phyloP scores from a whole-genome alignment of 1,139 yeast genomes.

The Pichia sp. region DNA sequence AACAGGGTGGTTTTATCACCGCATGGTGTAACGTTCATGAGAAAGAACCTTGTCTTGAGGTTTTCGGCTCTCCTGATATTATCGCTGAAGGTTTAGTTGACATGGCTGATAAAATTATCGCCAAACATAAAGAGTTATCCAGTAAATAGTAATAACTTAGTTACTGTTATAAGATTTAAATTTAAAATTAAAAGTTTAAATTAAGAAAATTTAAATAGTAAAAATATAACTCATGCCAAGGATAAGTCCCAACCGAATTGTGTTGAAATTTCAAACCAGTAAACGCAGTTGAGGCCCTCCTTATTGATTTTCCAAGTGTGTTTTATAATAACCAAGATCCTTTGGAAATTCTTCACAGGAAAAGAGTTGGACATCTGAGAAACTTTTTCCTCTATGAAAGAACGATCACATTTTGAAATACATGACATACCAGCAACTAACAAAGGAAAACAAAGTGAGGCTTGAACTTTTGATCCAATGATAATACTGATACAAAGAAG shows the following conservation, averaged over 20 bases:
- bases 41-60: constrained; percentile 24
- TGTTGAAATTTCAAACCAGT: constrained; percentile 22
- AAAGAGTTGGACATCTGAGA: constrained; percentile 26
- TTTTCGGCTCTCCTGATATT: constrained; percentile 27
- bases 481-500: constrained; percentile 35
- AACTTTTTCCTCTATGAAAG: constrained; percentile 35
- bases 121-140: constrained; percentile 21
- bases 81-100: constrained; percentile 25
- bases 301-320: constrained; percentile 18
- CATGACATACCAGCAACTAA: constrained; percentile 48
- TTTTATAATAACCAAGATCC: constrained; percentile 18
- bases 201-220: not conserved
- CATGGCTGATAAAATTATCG: constrained; percentile 26
- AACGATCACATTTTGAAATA: constrained; percentile 36
- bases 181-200: not conserved
- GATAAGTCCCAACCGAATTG: constrained; percentile 23
- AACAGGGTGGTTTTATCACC: constrained; percentile 26
- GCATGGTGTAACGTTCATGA: constrained; percentile 29
- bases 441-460: constrained; percentile 45
- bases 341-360: constrained; percentile 24
- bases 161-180: not conserved
- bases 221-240: constrained; percentile 11
- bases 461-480: constrained; percentile 44
- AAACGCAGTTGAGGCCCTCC: constrained; percentile 16
- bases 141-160: not conserved